Percentiles rank a stretch among this genome's conserved stretches.
Evolutionary conservation across 352 stramenopile species (phyloP).

Genomic region (Pythium sp.): DNA sequence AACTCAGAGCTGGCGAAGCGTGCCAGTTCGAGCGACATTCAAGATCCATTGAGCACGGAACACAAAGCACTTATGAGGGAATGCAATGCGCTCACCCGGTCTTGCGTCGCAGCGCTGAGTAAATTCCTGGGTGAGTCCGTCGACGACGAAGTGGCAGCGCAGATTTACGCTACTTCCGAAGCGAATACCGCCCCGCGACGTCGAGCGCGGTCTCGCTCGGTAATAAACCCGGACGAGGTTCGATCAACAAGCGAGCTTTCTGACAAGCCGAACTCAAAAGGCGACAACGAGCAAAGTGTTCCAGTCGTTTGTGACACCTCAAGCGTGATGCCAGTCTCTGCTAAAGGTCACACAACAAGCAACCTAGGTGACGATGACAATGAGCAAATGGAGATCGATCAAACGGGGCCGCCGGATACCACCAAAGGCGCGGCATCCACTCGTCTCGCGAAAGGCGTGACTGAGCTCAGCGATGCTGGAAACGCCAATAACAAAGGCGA

Average conservation of each 20-base stretch:
- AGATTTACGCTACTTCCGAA: not conserved
- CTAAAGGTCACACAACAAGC: not conserved
- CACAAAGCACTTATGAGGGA: conserved; percentile 55
- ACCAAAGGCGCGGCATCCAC: not conserved
- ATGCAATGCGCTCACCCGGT: conserved; percentile 57
- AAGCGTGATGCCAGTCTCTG: not conserved
- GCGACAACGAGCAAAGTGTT: not conserved
- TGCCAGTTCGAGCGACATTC: not conserved
- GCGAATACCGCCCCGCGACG: conserved; percentile 1
- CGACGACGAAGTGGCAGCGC: not conserved
- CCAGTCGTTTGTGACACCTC: not conserved
- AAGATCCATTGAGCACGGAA: conserved; percentile 22
- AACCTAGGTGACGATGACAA: not conserved
- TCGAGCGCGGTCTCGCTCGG: conserved; percentile 15
- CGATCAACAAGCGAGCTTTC: not conserved
- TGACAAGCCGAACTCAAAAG: not conserved
- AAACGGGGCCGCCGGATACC: not conserved
- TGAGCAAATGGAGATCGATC: conserved; percentile 9
- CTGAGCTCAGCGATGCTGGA: not conserved
- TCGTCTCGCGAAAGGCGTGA: not conserved
- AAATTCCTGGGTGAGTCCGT: conserved; percentile 52
- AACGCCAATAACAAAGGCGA: not conserved
- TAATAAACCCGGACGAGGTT: conserved; percentile 3
- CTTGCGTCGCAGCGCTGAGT: conserved; percentile 55
- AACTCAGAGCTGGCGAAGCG: conserved; percentile 41